These are phyloP conservation scores for Boletus rubropictus DNA, from an alignment of 768 basidiomycete genomes.

Conservation along the genomic window DNA sequence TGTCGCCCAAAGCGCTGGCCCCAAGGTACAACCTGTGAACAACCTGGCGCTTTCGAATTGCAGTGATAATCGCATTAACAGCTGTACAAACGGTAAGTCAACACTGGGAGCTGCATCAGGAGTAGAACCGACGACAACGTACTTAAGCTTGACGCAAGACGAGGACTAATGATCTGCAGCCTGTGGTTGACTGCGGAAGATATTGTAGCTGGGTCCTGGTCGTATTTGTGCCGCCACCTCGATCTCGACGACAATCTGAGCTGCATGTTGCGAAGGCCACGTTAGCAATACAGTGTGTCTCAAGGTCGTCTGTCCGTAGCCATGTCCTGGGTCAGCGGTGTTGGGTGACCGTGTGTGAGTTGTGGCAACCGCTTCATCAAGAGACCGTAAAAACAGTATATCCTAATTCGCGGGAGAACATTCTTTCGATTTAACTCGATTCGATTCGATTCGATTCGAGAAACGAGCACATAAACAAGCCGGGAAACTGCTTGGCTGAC, in stretches of 20 bases:
- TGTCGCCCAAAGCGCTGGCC: constrained; percentile 52
- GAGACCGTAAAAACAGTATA: too few relatives aligned
- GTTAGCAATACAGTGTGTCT: background rate
- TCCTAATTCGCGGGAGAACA: too few relatives aligned
- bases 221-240: constrained; percentile 23
- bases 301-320: background rate
- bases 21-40: constrained; percentile 53
- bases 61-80: constrained; percentile 43
- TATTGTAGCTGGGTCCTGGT: constrained; percentile 28
- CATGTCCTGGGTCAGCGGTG: constrained; percentile 1
- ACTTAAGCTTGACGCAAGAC: constrained; percentile 29
- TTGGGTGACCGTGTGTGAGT: constrained; percentile 13
- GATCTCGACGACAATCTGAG: constrained; percentile 19
- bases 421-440: too few relatives aligned
- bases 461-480: too few relatives aligned
- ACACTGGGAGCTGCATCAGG: background rate
- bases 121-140: background rate
- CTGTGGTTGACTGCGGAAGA: constrained; percentile 20
- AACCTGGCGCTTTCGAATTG: constrained; percentile 40
- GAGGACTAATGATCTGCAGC: constrained; percentile 25
- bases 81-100: constrained; percentile 31
- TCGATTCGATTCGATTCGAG: too few relatives aligned
- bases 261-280: constrained; percentile 16
- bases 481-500: background rate
- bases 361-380: background rate